Base-by-base conservation (phyloP, 148 eudicot genomes). In the Silene uniflora region DNA sequence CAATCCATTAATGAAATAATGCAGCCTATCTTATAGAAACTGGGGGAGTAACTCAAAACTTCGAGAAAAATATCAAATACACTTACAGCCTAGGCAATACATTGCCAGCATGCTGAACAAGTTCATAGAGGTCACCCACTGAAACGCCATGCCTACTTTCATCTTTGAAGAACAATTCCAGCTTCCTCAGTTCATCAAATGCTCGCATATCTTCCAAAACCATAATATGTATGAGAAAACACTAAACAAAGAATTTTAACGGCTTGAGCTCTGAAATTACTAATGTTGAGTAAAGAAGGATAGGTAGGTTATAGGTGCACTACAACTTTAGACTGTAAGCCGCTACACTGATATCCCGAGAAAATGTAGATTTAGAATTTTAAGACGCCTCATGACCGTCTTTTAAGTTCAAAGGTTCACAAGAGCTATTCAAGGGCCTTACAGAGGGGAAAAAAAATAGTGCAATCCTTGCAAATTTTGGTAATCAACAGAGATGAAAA, bases 61-160 rank as follows among this genome's bases (percentile, higher is more conserved):
- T n/a, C 29, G 65, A 52, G 65, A 39, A 58, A 60, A 67, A 14
- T 49, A 72, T 80, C 67, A 74, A 69, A 56, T 22, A 56, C 23
- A 86, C 99, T 89, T 82, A 92, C 99, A 95, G 74, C 79, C 99
- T 87, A 54, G 99, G 99, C 77, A 95, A 85, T 35, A 95, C 85
- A 75, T 95, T 95, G 63, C 99, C 99, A 47, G 97, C 99, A 72
- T 95, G 99, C 74, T 95, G 99, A 76, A 95, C 94, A 49, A 95
- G 96, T 69, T 95, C 99, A 73, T 95, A 92, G 5, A 95, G 87
- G 75, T 92, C 97, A 73, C 84, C 81, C 23, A 95, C 86, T 0
- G 92, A 76, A 81, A 96, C 89, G 32, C 99, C 99, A 62, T 92
- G 99, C 63, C 91, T 87, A 39, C 83, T 89, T 83, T 90, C 96